These are phyloP conservation scores for Fusarium sp. DNA, from an alignment of 2,329 filamentous ascomycete species.

Conservation along the genomic window DNA sequence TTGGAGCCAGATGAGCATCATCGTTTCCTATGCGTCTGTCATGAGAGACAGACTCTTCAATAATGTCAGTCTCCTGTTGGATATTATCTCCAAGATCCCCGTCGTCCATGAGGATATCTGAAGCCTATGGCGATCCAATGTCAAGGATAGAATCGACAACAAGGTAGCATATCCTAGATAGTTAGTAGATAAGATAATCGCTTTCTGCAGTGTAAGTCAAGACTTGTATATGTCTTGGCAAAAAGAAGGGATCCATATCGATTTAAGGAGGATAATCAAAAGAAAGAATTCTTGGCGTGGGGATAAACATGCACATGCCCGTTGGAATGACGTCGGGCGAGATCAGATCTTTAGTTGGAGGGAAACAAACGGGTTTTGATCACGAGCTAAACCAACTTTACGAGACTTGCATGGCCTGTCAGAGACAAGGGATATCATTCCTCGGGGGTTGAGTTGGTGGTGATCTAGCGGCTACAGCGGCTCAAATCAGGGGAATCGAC, in stretches of 20 bases:
- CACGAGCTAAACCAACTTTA: conserved; percentile 16
- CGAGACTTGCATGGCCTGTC: neutral
- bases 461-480: conserved; percentile 14
- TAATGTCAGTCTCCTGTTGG: conserved; percentile 46
- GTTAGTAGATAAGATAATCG: neutral
- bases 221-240: neutral
- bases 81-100: conserved; percentile 52
- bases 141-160: neutral
- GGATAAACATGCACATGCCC: neutral
- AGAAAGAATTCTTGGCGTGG: conserved; percentile 13
- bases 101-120: conserved; percentile 53
- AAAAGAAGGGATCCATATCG: neutral
- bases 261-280: neutral
- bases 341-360: neutral
- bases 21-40: conserved; percentile 51
- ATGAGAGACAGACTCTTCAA: conserved; percentile 40
- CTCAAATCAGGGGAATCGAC: neutral
- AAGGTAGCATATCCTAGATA: neutral
- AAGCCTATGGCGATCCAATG: neutral
- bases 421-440: conserved; percentile 13
- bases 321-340: conserved; percentile 17
- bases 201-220: neutral
- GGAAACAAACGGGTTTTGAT: conserved; percentile 12
- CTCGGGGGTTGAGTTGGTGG: neutral
- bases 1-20: conserved; percentile 56